phyloP scores from a whole-genome alignment of 192 early-diverging fungal species.

The Linnemannia schmuckeri region DNA sequence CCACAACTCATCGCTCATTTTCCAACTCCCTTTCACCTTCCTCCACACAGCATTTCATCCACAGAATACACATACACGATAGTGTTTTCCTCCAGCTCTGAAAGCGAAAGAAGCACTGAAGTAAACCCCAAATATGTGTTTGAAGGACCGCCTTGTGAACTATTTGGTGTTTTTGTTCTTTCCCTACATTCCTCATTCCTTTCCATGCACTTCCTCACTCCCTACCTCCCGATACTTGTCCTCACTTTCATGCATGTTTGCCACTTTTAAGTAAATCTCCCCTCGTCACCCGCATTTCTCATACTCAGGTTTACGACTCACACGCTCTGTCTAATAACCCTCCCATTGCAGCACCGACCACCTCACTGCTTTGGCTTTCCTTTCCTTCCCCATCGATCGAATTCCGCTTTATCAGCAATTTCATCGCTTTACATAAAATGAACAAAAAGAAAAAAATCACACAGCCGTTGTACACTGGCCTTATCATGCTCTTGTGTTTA shows the following conservation, averaged over 20 bases:
- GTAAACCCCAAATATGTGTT: too few relatives aligned
- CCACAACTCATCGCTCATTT: too few relatives aligned
- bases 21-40: too few relatives aligned
- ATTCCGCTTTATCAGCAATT: not conserved
- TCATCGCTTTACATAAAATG: not conserved
- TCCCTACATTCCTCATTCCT: not conserved
- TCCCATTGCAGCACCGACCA: not conserved
- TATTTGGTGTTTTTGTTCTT: not conserved
- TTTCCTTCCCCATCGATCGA: not conserved
- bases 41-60: too few relatives aligned
- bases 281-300: not conserved
- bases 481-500: not conserved
- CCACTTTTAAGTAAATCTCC: not conserved
- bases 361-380: not conserved
- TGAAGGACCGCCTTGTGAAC: too few relatives aligned
- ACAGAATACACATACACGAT: too few relatives aligned
- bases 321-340: not conserved
- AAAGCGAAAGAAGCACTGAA: too few relatives aligned
- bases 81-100: too few relatives aligned
- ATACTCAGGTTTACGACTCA: not conserved
- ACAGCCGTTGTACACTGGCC: too few relatives aligned
- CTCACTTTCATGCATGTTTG: not conserved
- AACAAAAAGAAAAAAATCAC: not conserved
- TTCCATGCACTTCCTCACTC: not conserved
- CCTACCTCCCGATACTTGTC: not conserved